Conservation (phyloP, 2,329 filamentous ascomycete genomes). For the Amauroascus niger region DNA sequence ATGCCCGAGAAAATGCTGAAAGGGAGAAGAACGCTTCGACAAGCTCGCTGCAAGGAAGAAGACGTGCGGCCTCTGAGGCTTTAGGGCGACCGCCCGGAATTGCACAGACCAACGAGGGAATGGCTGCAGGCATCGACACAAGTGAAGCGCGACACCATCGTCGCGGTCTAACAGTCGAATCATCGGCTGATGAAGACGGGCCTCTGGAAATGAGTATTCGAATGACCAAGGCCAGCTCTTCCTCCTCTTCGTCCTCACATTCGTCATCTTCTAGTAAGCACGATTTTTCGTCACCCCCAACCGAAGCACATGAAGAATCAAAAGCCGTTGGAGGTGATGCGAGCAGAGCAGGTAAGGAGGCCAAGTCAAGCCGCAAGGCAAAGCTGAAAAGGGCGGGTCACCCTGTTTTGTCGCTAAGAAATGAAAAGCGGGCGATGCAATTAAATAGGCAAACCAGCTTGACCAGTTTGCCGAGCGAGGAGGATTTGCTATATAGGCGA, state of each 20-base stretch:
- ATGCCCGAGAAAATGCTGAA: constrained; percentile 34
- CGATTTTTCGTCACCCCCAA: not conserved
- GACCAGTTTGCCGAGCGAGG: constrained; percentile 46
- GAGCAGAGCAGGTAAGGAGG: not conserved
- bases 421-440: not conserved
- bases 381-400: not conserved
- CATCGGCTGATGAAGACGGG: constrained; percentile 69
- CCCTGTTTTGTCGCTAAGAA: not conserved
- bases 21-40: constrained; percentile 22
- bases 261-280: not conserved
- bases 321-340: not conserved
- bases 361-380: not conserved
- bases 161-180: constrained; percentile 42
- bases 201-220: constrained; percentile 69
- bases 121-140: not conserved
- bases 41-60: constrained; percentile 13
- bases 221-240: constrained; percentile 13
- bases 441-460: constrained; percentile 37
- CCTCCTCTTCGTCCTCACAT: not conserved
- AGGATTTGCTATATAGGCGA: constrained; percentile 47
- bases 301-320: not conserved
- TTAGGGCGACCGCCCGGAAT: not conserved
- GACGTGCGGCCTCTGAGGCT: not conserved
- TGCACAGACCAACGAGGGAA: not conserved
- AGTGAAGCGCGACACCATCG: constrained; percentile 36